Base-by-base conservation (phyloP, 805 yeast species). In the Candida incommunis region DNA sequence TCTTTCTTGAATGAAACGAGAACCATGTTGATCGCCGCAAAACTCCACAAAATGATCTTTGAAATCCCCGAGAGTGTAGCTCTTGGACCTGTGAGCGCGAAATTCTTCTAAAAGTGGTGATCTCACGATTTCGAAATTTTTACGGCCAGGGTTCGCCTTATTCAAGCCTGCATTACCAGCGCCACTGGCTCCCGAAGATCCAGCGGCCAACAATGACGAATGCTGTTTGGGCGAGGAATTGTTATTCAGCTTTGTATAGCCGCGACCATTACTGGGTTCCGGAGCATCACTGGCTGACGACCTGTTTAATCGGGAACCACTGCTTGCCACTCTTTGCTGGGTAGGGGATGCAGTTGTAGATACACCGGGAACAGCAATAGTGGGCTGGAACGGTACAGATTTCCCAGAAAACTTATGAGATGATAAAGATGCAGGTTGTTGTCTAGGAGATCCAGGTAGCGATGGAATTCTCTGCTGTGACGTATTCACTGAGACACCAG, bases 1-100 rank as follows among this genome's bases (percentile, higher is more conserved):
- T 56, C 82, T 81, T 55, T 88, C 95, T 65, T 92, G 99, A 51
- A 92, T 90, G 56, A 90, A 92, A 51, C 99, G 72, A 3, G 97
- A 88, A 2, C 99, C 99, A 60, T 87, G 94, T 64, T 92, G 99
- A 64, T 92, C 98, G 52, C 84, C 84, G 43, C 95, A 77, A 54
- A 92, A 90, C 62, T 90, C 97, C 48, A 82, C 71, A 3, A 92
- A 92, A 59, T 82, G 87, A 4, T 95, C 95, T 52, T 77, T 75
- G 27, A 90, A 78, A 57, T 84, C 94, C 48, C 71, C 75, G 52
- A 92, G 68, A 24, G 69, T 69, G 58, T 76, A 81, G 49, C 77
- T 76, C 42, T 75, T 80, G 46, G 69, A 71, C 50, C 70, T 69
- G 56, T 78, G 80, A 48, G 76, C 72, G 44, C 95, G 75, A 50